Percentiles rank a stretch among this genome's conserved stretches.
phyloP scores from a whole-genome alignment of 1,139 yeast species.

The Taiozyma sp. region DNA sequence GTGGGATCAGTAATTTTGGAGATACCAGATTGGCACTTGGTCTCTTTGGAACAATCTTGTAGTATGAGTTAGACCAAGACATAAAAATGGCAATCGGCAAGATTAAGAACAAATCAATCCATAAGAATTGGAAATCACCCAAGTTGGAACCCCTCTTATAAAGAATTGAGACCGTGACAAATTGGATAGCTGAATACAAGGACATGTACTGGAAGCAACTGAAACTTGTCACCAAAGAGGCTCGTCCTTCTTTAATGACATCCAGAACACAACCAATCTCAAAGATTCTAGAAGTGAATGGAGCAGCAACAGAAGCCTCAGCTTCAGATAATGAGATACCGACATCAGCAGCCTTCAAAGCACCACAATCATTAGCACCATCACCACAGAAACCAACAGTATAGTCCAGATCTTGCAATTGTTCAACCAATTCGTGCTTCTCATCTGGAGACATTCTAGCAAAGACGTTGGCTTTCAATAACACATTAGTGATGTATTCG shows the following conservation, averaged over 20 bases:
- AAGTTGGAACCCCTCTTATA: constrained; percentile 88
- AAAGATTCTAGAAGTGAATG: constrained; percentile 86
- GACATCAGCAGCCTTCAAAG: constrained; percentile 94
- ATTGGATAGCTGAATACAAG: constrained; percentile 92
- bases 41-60: constrained; percentile 56
- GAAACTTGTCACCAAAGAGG: constrained; percentile 90
- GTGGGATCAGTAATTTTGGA: constrained; percentile 77
- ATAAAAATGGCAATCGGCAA: constrained; percentile 92
- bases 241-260: constrained; percentile 91
- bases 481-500: constrained; percentile 47
- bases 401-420: constrained; percentile 77
- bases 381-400: constrained; percentile 98
- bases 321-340: constrained; percentile 96
- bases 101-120: constrained; percentile 86
- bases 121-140: constrained; percentile 96
- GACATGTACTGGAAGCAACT: constrained; percentile 98
- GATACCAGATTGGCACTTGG: constrained; percentile 95
- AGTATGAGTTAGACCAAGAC: constrained; percentile 93
- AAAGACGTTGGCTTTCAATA: constrained; percentile 73
- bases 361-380: constrained; percentile 98
- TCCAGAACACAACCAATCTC: constrained; percentile 91
- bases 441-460: constrained; percentile 99
- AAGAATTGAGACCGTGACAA: constrained; percentile 76
- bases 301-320: constrained; percentile 98
- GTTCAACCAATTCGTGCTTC: constrained; percentile 90